Percentiles rank a stretch among this genome's conserved stretches.
Evolutionary conservation across 768 basidiomycete species (phyloP).

Genomic region (Russula lepida): DNA sequence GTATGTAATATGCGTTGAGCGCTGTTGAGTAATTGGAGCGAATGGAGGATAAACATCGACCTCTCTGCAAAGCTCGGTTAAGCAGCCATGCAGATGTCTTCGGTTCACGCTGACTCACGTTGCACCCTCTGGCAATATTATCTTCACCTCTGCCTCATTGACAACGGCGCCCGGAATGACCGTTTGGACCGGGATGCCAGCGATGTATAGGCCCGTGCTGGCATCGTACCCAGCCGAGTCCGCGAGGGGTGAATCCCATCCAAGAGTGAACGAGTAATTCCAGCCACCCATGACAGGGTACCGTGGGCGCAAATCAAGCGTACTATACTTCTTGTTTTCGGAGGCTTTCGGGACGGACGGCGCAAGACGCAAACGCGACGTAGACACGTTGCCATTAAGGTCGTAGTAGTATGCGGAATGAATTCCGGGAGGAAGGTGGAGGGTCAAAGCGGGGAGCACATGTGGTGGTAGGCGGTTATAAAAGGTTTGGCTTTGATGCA

Average conservation of each 20-base stretch:
- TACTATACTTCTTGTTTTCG: conserved; percentile 45
- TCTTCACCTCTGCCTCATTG: conserved; percentile 65
- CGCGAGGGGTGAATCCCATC: conserved; percentile 84
- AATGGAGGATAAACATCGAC: conserved; percentile 73
- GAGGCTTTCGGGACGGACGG: conserved; percentile 55
- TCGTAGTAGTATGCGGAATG: conserved; percentile 86
- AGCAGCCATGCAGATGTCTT: neutral
- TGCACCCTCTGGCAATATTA: conserved; percentile 92
- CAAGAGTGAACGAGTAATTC: conserved; percentile 94
- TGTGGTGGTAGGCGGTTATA: conserved; percentile 61
- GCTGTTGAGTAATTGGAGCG: conserved; percentile 50
- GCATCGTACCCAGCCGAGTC: conserved; percentile 62
- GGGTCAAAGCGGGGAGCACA: conserved; percentile 59
- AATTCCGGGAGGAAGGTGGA: conserved; percentile 78
- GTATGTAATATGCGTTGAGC: conserved; percentile 74
- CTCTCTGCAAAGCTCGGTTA: conserved; percentile 44
- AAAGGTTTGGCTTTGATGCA: conserved; percentile 71
- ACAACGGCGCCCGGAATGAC: conserved; percentile 72
- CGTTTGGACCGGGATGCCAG: conserved; percentile 83
- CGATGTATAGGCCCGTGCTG: conserved; percentile 54
- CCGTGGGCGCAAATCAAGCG: conserved; percentile 78
- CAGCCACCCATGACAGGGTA: conserved; percentile 94
- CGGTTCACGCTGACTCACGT: conserved; percentile 49
- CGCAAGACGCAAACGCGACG: conserved; percentile 69
- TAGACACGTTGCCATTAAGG: conserved; percentile 92